Base-by-base conservation (phyloP, 371 early-diverging fungal genomes). In the Catenaria anguillulae region DNA sequence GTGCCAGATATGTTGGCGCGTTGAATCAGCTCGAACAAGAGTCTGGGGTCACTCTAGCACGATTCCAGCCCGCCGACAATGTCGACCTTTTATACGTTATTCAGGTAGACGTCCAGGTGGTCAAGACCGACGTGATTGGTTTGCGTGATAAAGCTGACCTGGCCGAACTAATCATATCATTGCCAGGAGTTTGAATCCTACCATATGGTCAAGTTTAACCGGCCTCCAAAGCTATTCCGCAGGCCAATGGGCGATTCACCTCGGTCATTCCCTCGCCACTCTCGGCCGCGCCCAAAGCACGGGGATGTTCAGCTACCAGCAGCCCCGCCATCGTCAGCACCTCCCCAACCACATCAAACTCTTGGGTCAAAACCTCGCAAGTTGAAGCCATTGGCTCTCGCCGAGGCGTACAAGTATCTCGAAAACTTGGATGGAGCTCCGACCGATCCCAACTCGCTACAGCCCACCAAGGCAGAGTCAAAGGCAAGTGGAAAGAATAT, bases 161-260 rank as follows among this genome's bases (percentile, higher is more conserved):
- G n/a, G n/a, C n/a, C n/a, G n/a, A n/a, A n/a, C 40, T 40, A 17
- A 40, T 40, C 40, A 40, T 17, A 17, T 5, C 17, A 40, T 55
- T 24, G 2, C 21, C 23, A 76, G 78, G 78, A 78, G 52, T 78
- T 67, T 63, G 78, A 78, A 55, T 62, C 40, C 10, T 76, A 70
- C 65, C 71, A 74, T 60, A 21, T 33, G n/a, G 66, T 76, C 65
- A 75, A 75, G 67, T 78, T 75, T 67, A 71, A 73, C 45, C 70
- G 69, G 61, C 36, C 62, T 2, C 74, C 76, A 2, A 73, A 74
- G 60, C 66, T 78, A 8, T 58, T 66, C 26, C 63, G 70, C 17
- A 73, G 72, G 34, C 35, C 56, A 15, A 60, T 46, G 10, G 67
- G 0, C 37, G 13, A 37, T 13, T 4, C 8, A 37, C 37, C 37